Percentiles rank a stretch among this genome's conserved stretches.
These are phyloP conservation scores for Plasmodium sp. DNA, from an alignment of 169 alveolate species.

Conservation along the genomic window DNA sequence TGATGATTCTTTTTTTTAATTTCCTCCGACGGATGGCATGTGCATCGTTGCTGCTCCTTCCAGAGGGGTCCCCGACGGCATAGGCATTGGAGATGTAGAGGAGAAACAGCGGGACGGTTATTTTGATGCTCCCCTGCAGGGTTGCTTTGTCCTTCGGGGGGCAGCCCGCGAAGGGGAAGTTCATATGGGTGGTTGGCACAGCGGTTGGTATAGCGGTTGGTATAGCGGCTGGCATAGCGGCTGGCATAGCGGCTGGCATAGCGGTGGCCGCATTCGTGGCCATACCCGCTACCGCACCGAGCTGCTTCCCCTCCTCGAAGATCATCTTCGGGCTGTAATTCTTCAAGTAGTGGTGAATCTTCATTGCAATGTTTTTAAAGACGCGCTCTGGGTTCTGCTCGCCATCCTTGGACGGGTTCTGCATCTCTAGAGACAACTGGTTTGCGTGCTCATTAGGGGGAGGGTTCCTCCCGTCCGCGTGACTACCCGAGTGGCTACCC, in stretches of 20 bases:
- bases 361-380: conserved; percentile 11
- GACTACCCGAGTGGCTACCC: not conserved
- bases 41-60: not conserved
- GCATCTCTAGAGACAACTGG: not conserved
- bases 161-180: not conserved
- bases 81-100: not conserved
- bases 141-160: not conserved
- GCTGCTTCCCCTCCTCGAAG: not conserved
- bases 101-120: not conserved
- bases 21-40: not conserved
- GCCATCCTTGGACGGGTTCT: not conserved
- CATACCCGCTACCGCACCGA: not conserved
- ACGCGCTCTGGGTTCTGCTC: not conserved
- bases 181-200: not conserved
- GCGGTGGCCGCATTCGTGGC: not conserved
- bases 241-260: not conserved
- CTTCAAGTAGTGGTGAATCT: not conserved
- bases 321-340: conserved; percentile 1
- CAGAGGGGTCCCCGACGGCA: not conserved
- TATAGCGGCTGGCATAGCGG: not conserved
- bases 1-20: not conserved
- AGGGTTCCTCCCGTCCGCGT: not conserved
- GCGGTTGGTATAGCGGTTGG: not conserved
- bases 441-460: not conserved
- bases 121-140: not conserved